These are phyloP conservation scores for Colletotrichum tropicicola DNA, from an alignment of 2,329 filamentous ascomycete genomes.

Conservation along the genomic window DNA sequence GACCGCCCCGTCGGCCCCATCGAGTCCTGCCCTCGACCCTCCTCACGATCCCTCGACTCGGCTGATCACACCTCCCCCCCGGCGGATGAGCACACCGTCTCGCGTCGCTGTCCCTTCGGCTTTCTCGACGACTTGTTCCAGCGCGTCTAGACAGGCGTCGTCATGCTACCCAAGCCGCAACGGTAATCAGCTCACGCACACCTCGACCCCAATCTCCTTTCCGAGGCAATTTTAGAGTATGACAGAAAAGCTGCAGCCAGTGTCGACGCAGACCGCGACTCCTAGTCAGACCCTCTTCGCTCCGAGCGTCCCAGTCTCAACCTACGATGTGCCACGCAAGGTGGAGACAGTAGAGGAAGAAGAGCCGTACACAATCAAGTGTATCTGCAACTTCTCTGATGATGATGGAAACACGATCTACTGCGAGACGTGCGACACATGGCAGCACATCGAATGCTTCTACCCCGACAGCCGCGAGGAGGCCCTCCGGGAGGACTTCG, in stretches of 20 bases:
- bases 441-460: constrained; percentile 98
- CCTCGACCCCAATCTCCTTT: constrained; percentile 42
- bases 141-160: constrained; percentile 59
- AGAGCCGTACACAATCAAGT: constrained; percentile 95
- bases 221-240: constrained; percentile 65
- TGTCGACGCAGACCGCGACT: constrained; percentile 64
- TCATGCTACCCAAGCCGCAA: constrained; percentile 66
- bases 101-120: constrained; percentile 13
- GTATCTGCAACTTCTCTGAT: constrained; percentile 91
- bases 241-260: constrained; percentile 65
- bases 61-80: not conserved
- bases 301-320: constrained; percentile 46
- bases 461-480: constrained; percentile 79
- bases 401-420: constrained; percentile 98
- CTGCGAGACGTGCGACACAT: constrained; percentile 94
- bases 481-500: constrained; percentile 74
- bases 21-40: constrained; percentile 12
- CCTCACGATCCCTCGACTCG: constrained; percentile 3
- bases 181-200: constrained; percentile 57
- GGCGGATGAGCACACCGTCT: constrained; percentile 25
- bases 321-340: constrained; percentile 54
- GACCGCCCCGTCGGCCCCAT: not conserved
- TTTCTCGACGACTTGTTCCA: not conserved
- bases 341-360: constrained; percentile 70
- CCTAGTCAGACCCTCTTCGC: constrained; percentile 59